These are phyloP conservation scores for Botrytis fabae DNA, from an alignment of 2,329 filamentous ascomycete species.

Conservation along the genomic window DNA sequence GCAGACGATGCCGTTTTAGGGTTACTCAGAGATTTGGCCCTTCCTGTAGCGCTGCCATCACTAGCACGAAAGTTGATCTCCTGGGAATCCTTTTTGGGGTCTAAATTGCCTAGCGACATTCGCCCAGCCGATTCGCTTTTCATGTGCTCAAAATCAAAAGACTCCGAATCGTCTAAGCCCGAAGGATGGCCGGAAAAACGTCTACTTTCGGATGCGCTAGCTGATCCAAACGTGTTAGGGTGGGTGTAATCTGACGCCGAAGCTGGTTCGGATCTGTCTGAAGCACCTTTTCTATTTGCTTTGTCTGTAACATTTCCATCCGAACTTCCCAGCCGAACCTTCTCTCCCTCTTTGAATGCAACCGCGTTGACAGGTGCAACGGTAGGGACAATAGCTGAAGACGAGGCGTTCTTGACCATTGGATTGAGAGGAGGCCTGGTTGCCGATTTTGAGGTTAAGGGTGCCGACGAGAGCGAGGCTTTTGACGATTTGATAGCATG, in stretches of 20 bases:
- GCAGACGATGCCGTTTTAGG: slow-evolving; percentile 38
- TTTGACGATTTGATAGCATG: slow-evolving; percentile 40
- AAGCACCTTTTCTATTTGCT: slow-evolving; percentile 13
- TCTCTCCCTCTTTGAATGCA: slow-evolving; percentile 51
- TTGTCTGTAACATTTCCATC: slow-evolving; percentile 19
- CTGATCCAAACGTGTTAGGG: slow-evolving; percentile 27
- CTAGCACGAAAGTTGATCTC: slow-evolving; percentile 27
- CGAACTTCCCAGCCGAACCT: slow-evolving; percentile 42
- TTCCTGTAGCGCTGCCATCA: slow-evolving; percentile 32
- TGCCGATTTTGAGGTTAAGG: slow-evolving; percentile 36
- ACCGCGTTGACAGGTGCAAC: slow-evolving; percentile 52
- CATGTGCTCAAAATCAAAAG: slow-evolving; percentile 28
- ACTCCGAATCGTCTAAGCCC: slow-evolving; percentile 31
- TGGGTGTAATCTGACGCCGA: slow-evolving; percentile 25
- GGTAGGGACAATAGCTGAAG: slow-evolving; percentile 43
- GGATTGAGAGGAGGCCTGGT: slow-evolving; percentile 37
- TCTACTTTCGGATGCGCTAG: slow-evolving; percentile 28
- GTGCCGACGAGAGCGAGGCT: slow-evolving; percentile 35
- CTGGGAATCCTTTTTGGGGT: slow-evolving; percentile 16
- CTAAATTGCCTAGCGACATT: slow-evolving; percentile 18
- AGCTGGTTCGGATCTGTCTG: background rate
- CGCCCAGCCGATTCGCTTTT: slow-evolving; percentile 17
- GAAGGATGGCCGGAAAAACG: slow-evolving; percentile 23
- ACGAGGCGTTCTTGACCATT: slow-evolving; percentile 39
- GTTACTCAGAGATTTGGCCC: slow-evolving; percentile 35